phyloP scores from a whole-genome alignment of 2,329 filamentous ascomycete genomes.

The Aspergillus fructus region DNA sequence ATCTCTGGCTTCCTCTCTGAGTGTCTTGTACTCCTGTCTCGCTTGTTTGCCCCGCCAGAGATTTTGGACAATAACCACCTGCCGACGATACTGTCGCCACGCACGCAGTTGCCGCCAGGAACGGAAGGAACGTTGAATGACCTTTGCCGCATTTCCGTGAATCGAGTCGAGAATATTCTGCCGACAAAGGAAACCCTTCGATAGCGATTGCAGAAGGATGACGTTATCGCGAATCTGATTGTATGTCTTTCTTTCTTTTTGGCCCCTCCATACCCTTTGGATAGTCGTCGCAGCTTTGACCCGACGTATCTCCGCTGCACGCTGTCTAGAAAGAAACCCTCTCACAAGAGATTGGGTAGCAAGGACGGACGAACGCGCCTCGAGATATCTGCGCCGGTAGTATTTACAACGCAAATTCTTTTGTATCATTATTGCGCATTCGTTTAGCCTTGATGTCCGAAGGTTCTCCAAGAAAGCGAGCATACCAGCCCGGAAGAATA shows the following conservation, averaged over 20 bases:
- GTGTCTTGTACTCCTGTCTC: constrained; percentile 79
- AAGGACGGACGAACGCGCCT: constrained; percentile 78
- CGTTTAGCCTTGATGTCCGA: constrained; percentile 83
- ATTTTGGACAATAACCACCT: constrained; percentile 86
- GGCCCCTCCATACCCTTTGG: constrained; percentile 90
- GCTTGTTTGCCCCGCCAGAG: constrained; percentile 85
- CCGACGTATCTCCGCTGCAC: constrained; percentile 76
- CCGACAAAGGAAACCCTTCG: constrained; percentile 88
- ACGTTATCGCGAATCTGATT: constrained; percentile 76
- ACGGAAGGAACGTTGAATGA: constrained; percentile 90
- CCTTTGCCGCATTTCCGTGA: constrained; percentile 82
- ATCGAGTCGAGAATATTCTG: constrained; percentile 93
- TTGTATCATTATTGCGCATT: constrained; percentile 95
- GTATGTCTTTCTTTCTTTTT: constrained; percentile 83
- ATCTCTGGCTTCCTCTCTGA: constrained; percentile 94
- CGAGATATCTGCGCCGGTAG: constrained; percentile 86
- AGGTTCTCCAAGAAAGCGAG: constrained; percentile 95
- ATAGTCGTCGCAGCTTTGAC: constrained; percentile 89
- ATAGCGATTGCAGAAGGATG: constrained; percentile 81
- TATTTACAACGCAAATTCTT: constrained; percentile 97
- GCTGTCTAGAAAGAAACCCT: constrained; percentile 74
- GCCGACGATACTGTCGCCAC: constrained; percentile 87
- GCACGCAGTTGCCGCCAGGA: constrained; percentile 72
- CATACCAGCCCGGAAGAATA: constrained; percentile 99
- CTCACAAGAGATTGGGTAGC: constrained; percentile 75